Conservation (phyloP, 192 early-diverging fungal genomes). For the Phycomyces nitens region DNA sequence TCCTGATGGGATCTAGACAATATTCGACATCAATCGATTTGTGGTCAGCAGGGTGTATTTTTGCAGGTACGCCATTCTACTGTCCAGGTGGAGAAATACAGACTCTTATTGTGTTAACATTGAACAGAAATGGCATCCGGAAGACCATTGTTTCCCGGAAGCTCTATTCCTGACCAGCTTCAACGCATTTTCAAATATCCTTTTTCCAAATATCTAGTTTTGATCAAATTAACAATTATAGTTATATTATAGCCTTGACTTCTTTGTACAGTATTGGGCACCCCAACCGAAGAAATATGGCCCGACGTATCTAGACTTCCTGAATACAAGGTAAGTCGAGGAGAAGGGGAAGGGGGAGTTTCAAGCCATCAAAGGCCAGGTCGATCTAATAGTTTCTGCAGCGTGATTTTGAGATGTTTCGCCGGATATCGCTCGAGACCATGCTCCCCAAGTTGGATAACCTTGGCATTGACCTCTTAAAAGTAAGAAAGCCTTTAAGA, state of each 20-base stretch:
- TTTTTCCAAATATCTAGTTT: slow-evolving; percentile 15
- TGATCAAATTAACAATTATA: background rate
- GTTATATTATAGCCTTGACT: slow-evolving; percentile 11
- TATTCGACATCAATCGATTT: slow-evolving; percentile 87
- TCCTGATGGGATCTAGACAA: slow-evolving; percentile 83
- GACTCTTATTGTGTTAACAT: background rate
- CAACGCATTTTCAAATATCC: slow-evolving; percentile 83
- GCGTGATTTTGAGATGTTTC: slow-evolving; percentile 74
- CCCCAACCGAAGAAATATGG: slow-evolving; percentile 80
- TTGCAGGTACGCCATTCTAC: slow-evolving; percentile 59
- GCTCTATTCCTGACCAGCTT: slow-evolving; percentile 83
- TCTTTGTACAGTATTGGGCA: slow-evolving; percentile 60
- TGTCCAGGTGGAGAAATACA: too few species aligned
- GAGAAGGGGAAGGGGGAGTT: background rate
- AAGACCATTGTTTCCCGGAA: slow-evolving; percentile 88
- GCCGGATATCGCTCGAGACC: slow-evolving; percentile 65
- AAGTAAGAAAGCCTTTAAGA: slow-evolving; percentile 33
- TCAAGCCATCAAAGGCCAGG: background rate
- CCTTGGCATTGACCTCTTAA: slow-evolving; percentile 82
- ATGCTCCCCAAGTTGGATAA: slow-evolving; percentile 82
- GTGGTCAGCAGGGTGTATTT: slow-evolving; percentile 86
- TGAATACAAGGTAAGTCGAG: slow-evolving; percentile 71
- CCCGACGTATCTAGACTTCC: slow-evolving; percentile 82
- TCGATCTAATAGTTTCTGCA: slow-evolving; percentile 16
- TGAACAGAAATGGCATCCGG: slow-evolving; percentile 79